Evolutionary conservation across 2,329 filamentous ascomycete genomes (phyloP), one percentile per base, ranked within the genome.

Genomic region (Scedosporium minutisporum): DNA sequence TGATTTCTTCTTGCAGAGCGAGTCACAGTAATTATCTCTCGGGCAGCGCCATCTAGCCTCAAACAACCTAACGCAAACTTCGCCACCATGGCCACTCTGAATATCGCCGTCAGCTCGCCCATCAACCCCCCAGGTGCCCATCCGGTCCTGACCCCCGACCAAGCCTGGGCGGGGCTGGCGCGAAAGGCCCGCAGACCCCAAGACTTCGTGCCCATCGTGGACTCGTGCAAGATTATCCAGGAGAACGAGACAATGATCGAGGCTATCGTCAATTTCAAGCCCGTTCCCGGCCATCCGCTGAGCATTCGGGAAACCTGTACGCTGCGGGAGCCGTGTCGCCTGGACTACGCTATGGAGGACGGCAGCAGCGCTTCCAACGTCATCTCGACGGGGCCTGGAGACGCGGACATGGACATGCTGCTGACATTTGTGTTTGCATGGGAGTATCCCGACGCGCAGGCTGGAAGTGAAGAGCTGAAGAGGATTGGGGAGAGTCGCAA

Each of bases 191-290:
- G 68, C 1, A 65, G 63, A 4, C 71, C 74, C 3, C 65, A 75
- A 9, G 73, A 75, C 46, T 77, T 77, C 38, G 72, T 77, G 12
- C 69, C 74, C 1, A 69, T 71, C n/a, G 75, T 77, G 58, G 64
- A 65, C 1, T 61, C 64, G 6, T 74, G 73, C 66, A 63, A 69
- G 44, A 69, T 76, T 3, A 29, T 74, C 2, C 66, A 67, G 4
- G 72, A 74, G 46, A 68, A 70, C 10, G 67, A 67, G 0, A 61
- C 65, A n/a, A 68, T 66, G 3, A 58, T 74, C n/a, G 65, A 66
- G 6, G 70, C 72, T 18, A 61, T 71, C 55, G 71, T 75, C 6
- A 65, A 63, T 7, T 75, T 76, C 63, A 65, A 65, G 14, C 18
- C 66, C 7, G 67, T 64, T 5, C 53, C 65, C 2, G 60, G 48